phyloP scores from a whole-genome alignment of 768 basidiomycete genomes.

The Termitomyces sp. region DNA sequence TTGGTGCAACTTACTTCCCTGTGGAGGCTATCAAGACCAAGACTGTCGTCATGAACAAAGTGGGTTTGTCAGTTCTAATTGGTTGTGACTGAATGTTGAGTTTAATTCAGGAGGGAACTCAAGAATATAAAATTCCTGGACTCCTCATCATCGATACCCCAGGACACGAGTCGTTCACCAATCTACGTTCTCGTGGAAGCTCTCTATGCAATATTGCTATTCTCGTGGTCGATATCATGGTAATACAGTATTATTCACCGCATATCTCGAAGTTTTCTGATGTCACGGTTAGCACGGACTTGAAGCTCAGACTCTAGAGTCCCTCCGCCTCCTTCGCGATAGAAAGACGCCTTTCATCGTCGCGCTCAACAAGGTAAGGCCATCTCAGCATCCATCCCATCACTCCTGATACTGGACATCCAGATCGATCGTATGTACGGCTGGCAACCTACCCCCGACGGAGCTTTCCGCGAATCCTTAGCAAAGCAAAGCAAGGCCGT shows the following conservation, averaged over 20 bases:
- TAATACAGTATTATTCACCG: constrained; percentile 25
- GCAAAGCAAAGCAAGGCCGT: constrained; percentile 76
- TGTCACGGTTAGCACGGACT: constrained; percentile 72
- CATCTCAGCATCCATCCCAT: background rate
- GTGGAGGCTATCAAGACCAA: constrained; percentile 91
- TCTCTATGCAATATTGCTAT: constrained; percentile 99
- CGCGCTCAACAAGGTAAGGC: constrained; percentile 86
- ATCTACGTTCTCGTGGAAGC: constrained; percentile 91
- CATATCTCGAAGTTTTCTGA: constrained; percentile 5
- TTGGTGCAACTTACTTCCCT: constrained; percentile 99
- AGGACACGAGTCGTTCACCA: constrained; percentile 99
- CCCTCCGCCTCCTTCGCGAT: constrained; percentile 85
- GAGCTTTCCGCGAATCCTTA: constrained; percentile 88
- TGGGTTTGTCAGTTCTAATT: constrained; percentile 21
- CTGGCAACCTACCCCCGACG: constrained; percentile 90
- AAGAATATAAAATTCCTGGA: constrained; percentile 97
- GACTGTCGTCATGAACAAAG: constrained; percentile 91
- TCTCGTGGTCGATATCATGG: constrained; percentile 98
- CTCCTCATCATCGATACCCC: constrained; percentile 96
- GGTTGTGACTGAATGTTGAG: background rate
- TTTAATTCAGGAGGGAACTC: constrained; percentile 56
- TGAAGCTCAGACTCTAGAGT: constrained; percentile 97
- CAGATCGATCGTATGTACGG: constrained; percentile 98
- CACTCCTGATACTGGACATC: background rate
- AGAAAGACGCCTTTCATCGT: constrained; percentile 98